Base-by-base conservation (phyloP, 495 filamentous ascomycete genomes). In the Achaetomiella virescens region DNA sequence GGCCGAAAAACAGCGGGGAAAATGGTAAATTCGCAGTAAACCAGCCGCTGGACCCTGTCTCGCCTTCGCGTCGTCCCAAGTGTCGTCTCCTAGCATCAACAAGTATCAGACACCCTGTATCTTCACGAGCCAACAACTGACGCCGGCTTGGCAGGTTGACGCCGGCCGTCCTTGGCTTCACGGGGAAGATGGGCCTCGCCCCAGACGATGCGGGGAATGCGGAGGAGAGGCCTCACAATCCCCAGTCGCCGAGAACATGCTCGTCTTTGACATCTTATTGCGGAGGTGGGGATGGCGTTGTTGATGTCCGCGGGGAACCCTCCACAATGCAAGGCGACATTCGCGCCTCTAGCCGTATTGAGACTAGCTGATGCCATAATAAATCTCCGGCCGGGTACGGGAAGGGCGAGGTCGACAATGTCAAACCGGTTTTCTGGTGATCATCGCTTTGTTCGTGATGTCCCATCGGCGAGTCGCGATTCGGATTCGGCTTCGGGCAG, bases 371-470 rank as follows among this genome's bases (percentile, higher is more conserved):
- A 33, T 25, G 18, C 3, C 25, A 4, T n/a, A n/a, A 10, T 31
- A 27, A 47, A 14, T 38, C 36, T 33, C 46, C 29, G 33, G 11
- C 33, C 11, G 6, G 15, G 6, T 3, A 10, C 48, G 21, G 35
- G 48, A 21, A 38, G 24, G 25, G 31, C 33, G 35, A 24, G 25
- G 37, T 15, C 2, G 22, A 40, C 20, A 27, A 6, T 3, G 3
- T n/a, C n/a, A 52, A 52, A 41, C 49, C 49, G 36, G 49, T 52
- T 52, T 52, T 31, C 15, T 2, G 24, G 2, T 8, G 18, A n/a
- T n/a, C n/a, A n/a, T n/a, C n/a, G n/a, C n/a, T n/a, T n/a, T n/a
- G n/a, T n/a, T n/a, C n/a, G n/a, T 31, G 27, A 31, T 31, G 27
- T 31, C 27, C n/a, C 27, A 31, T 31, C 27, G 27, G 27, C 27